phyloP scores from a whole-genome alignment of 2,329 filamentous ascomycete species.

The Lachnellula suecica region DNA sequence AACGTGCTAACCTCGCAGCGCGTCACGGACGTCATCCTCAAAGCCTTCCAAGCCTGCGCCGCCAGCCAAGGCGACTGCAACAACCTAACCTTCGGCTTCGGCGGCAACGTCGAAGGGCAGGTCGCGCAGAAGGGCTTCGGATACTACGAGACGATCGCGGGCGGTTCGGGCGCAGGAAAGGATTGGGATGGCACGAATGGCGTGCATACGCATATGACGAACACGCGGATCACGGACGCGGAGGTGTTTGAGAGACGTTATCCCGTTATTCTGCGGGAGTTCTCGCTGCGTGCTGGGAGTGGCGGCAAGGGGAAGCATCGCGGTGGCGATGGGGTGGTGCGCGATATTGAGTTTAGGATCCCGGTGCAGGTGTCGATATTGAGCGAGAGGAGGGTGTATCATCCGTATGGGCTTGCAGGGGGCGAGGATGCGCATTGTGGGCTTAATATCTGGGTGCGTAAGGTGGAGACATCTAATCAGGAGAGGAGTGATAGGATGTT shows the following conservation, averaged over 20 bases:
- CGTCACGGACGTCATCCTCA: slow-evolving; percentile 80
- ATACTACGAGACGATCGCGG: slow-evolving; percentile 84
- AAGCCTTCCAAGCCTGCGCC: slow-evolving; percentile 76
- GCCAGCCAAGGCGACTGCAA: slow-evolving; percentile 81
- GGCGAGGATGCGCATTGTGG: slow-evolving; percentile 78
- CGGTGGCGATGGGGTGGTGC: slow-evolving; percentile 74
- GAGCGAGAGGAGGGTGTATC: slow-evolving; percentile 72
- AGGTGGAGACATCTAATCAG: slow-evolving; percentile 58
- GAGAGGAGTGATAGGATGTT: slow-evolving; percentile 42
- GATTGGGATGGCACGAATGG: slow-evolving; percentile 66
- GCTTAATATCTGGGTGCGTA: slow-evolving; percentile 83
- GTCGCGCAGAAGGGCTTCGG: slow-evolving; percentile 74
- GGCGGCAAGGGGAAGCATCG: slow-evolving; percentile 64
- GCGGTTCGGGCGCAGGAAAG: slow-evolving; percentile 71
- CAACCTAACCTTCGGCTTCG: slow-evolving; percentile 82
- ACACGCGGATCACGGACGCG: slow-evolving; percentile 78
- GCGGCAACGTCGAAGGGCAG: slow-evolving; percentile 60
- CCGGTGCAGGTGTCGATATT: slow-evolving; percentile 78
- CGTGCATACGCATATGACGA: slow-evolving; percentile 77
- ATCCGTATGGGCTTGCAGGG: slow-evolving; percentile 80
- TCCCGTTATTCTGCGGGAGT: slow-evolving; percentile 71
- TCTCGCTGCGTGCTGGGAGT: slow-evolving; percentile 61
- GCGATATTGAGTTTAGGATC: slow-evolving; percentile 80
- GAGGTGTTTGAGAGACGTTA: slow-evolving; percentile 79
- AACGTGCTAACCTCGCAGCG: slow-evolving; percentile 80